These are phyloP conservation scores for Barnettozyma hawaiiensis DNA, from an alignment of 1,139 yeast species.

Conservation along the genomic window DNA sequence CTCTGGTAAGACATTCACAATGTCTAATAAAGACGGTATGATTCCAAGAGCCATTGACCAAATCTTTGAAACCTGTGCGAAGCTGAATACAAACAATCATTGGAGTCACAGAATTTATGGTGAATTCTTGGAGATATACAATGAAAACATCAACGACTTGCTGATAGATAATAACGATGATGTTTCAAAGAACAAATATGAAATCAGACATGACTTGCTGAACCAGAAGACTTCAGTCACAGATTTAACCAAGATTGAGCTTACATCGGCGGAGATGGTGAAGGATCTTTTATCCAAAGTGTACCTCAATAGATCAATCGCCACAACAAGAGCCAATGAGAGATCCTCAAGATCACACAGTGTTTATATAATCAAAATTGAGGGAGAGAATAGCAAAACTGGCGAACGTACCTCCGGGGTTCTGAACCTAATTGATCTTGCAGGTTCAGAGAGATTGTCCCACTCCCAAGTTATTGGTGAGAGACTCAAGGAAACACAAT, in stretches of 20 bases:
- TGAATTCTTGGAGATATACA: slow-evolving; percentile 85
- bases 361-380: slow-evolving; percentile 60
- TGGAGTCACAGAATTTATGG: slow-evolving; percentile 68
- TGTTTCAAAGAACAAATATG: slow-evolving; percentile 41
- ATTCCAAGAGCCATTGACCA: slow-evolving; percentile 73
- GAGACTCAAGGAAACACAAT: slow-evolving; percentile 79
- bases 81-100: slow-evolving; percentile 43
- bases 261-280: slow-evolving; percentile 49
- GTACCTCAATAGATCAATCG: slow-evolving; percentile 62
- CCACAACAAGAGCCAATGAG: slow-evolving; percentile 76
- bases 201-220: slow-evolving; percentile 66
- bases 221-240: slow-evolving; percentile 51
- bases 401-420: slow-evolving; percentile 53
- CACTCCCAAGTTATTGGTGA: slow-evolving; percentile 76
- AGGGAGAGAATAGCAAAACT: slow-evolving; percentile 49
- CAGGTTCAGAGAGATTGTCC: slow-evolving; percentile 84
- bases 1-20: slow-evolving; percentile 90
- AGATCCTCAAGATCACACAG: slow-evolving; percentile 72
- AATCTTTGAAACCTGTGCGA: slow-evolving; percentile 57
- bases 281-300: slow-evolving; percentile 49
- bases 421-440: slow-evolving; percentile 72
- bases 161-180: slow-evolving; percentile 32
- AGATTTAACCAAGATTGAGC: slow-evolving; percentile 47
- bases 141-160: slow-evolving; percentile 73
- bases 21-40: slow-evolving; percentile 78